These are phyloP conservation scores for Aspergillus uvarum DNA, from an alignment of 2,329 filamentous ascomycete species.

Conservation along the genomic window DNA sequence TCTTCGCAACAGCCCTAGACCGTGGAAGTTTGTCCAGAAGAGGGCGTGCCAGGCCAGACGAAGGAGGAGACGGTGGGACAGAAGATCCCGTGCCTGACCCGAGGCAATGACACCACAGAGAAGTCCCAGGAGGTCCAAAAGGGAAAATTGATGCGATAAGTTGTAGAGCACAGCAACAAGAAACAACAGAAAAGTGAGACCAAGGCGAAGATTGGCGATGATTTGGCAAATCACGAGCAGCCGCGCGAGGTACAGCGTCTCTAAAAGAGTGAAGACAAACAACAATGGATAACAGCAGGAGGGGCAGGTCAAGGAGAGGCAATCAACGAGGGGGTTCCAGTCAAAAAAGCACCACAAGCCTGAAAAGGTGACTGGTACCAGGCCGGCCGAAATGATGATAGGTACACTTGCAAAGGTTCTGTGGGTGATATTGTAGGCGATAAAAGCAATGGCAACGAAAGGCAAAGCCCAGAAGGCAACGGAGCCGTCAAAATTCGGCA, in stretches of 20 bases:
- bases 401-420: too few species aligned
- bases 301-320: neutral
- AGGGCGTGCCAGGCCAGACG: neutral
- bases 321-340: too few species aligned
- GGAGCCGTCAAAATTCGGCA: neutral
- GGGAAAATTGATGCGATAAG: neutral
- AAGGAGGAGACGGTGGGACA: neutral
- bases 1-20: too few species aligned
- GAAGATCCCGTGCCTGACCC: neutral
- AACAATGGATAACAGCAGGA: neutral
- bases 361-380: neutral
- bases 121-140: neutral
- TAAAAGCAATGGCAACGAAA: too few species aligned
- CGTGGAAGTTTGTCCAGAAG: neutral
- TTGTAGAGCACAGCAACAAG: neutral
- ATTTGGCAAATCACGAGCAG: neutral
- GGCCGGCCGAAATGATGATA: neutral
- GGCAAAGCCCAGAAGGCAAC: too few species aligned
- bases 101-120: neutral
- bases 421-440: too few species aligned
- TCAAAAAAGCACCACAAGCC: too few species aligned
- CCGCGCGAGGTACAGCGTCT: neutral
- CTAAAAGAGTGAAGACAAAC: neutral
- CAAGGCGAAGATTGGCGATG: neutral
- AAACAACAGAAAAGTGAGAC: neutral